Conservation (phyloP, 805 yeast species). For the Cyberlindnera euphorbiae region DNA sequence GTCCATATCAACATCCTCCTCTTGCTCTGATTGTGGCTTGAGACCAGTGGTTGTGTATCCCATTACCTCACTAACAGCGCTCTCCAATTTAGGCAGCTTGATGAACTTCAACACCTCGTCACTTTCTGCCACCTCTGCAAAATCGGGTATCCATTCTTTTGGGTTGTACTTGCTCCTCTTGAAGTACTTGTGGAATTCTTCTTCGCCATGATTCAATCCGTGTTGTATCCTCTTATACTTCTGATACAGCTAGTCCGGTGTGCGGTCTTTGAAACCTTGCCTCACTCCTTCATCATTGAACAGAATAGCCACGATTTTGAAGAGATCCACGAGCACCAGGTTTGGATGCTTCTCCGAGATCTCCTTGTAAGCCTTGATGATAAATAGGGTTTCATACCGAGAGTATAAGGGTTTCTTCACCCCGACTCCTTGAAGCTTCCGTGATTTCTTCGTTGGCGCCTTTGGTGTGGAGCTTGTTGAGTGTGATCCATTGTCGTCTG, state of each 20-base stretch:
- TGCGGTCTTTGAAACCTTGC: constrained; percentile 23
- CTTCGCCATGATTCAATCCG: constrained; percentile 23
- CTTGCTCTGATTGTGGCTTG: constrained; percentile 9
- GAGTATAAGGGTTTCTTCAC: constrained; percentile 26
- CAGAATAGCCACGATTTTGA: constrained; percentile 19
- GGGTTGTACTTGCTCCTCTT: constrained; percentile 15
- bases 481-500: too few relatives aligned
- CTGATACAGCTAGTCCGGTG: constrained; percentile 26
- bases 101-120: constrained; percentile 15
- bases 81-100: constrained; percentile 15
- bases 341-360: constrained; percentile 18
- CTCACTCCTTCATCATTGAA: constrained; percentile 21
- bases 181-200: constrained; percentile 20
- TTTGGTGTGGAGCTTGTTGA: constrained; percentile 6
- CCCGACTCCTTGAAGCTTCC: constrained; percentile 25
- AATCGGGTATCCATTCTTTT: constrained; percentile 25
- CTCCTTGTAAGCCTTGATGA: constrained; percentile 21
- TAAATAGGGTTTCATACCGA: constrained; percentile 22
- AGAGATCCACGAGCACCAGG: constrained; percentile 21
- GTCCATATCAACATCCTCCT: not conserved
- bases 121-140: constrained; percentile 3
- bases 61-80: constrained; percentile 13
- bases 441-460: constrained; percentile 16
- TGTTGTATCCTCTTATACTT: constrained; percentile 25
- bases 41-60: constrained; percentile 7